phyloP scores from a whole-genome alignment of 768 basidiomycete genomes.

The Russula vinacea region DNA sequence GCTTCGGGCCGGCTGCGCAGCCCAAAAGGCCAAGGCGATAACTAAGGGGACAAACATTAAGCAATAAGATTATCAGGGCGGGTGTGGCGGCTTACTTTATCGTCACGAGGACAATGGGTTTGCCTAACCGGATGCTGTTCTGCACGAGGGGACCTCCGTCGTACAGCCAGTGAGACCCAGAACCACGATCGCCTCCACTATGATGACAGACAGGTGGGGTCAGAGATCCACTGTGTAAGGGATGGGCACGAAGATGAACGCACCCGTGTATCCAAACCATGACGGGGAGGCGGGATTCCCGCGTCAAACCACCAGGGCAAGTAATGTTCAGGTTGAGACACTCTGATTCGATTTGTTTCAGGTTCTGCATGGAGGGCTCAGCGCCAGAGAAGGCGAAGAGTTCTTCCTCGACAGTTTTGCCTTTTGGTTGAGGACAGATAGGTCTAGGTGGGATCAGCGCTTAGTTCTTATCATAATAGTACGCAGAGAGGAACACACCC shows the following conservation, averaged over 20 bases:
- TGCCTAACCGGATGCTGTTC: conserved; percentile 57
- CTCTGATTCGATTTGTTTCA: conserved; percentile 71
- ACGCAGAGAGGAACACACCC: conserved; percentile 49
- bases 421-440: conserved; percentile 65
- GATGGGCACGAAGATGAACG: conserved; percentile 31
- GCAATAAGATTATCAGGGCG: conserved; percentile 27
- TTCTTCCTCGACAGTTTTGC: conserved; percentile 53
- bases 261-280: conserved; percentile 90
- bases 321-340: conserved; percentile 81
- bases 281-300: conserved; percentile 60
- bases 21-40: conserved; percentile 77
- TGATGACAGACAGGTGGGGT: conserved; percentile 23
- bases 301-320: conserved; percentile 55
- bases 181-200: conserved; percentile 71
- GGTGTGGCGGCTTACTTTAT: conserved; percentile 58
- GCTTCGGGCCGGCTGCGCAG: conserved; percentile 62
- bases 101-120: conserved; percentile 67
- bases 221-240: conserved; percentile 3
- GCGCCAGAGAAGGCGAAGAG: conserved; percentile 56
- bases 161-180: conserved; percentile 73
- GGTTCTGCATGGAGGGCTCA: conserved; percentile 50
- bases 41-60: conserved; percentile 38
- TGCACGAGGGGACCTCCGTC: conserved; percentile 71
- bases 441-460: conserved; percentile 44
- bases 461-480: background rate